phyloP scores from a whole-genome alignment of 2,329 filamentous ascomycete genomes.

The Diaporthe ilicicola region DNA sequence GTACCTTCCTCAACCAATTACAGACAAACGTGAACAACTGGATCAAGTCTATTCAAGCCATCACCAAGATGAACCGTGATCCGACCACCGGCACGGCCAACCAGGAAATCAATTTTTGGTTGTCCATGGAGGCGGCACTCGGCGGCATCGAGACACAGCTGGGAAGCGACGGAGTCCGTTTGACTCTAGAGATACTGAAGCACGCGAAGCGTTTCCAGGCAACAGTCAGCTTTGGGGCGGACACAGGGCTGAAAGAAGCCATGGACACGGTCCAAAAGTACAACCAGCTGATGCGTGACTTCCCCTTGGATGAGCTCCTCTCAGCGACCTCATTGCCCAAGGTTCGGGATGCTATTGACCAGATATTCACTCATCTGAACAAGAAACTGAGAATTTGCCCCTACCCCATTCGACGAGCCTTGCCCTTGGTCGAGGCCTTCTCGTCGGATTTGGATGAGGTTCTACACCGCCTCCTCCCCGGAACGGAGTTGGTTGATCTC shows the following conservation, averaged over 20 bases:
- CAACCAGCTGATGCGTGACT: constrained; percentile 98
- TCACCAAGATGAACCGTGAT: constrained; percentile 93
- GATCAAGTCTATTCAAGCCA: constrained; percentile 98
- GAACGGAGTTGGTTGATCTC: constrained; percentile 88
- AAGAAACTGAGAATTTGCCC: constrained; percentile 97
- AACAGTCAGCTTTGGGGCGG: constrained; percentile 94
- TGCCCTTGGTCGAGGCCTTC: constrained; percentile 96
- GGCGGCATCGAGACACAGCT: constrained; percentile 92
- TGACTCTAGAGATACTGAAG: constrained; percentile 94
- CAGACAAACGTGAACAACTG: constrained; percentile 95
- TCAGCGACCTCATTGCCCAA: constrained; percentile 91
- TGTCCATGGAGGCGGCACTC: constrained; percentile 93
- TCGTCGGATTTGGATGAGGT: constrained; percentile 90
- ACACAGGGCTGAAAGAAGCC: constrained; percentile 95
- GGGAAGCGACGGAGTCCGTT: constrained; percentile 83
- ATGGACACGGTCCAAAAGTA: constrained; percentile 98
- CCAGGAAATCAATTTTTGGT: constrained; percentile 99
- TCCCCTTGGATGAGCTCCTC: constrained; percentile 92
- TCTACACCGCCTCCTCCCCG: constrained; percentile 85
- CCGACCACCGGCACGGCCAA: constrained; percentile 79
- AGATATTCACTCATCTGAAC: constrained; percentile 95
- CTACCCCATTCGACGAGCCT: constrained; percentile 89
- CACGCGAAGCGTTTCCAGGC: constrained; percentile 98
- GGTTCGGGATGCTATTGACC: constrained; percentile 84
- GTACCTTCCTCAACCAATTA: constrained; percentile 89